Base-by-base conservation (phyloP, 2,329 filamentous ascomycete species). In the Rachicladosporium sp. region DNA sequence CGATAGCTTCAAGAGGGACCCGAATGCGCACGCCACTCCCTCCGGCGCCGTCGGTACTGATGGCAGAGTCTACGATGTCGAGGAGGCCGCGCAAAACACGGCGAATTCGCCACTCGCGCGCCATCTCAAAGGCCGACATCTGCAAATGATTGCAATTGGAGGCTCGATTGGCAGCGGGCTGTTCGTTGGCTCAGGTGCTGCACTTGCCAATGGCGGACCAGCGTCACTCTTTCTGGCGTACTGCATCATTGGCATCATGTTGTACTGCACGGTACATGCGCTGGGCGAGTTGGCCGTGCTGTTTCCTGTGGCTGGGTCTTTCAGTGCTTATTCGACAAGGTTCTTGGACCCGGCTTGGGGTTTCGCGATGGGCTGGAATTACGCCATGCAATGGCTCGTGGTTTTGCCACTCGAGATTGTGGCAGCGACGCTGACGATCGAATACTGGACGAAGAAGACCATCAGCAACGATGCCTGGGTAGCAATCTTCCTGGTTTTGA, bases 101-200 rank as follows among this genome's bases (percentile, higher is more conserved):
- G 82, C 84, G 3, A 72, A 79, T 47, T 80, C 83, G 34, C 77
- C 81, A 6, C 69, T 96, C 37, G 76, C 82, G 37, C 72, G 87
- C 34, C 39, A 36, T 23, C 64, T 93, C 50, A 91, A 93, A 63
- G 78, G 79, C 12, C 73, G 87, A 35, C 89, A 96, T 67, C 58
- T 95, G 57, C 88, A 95, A 66, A 95, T 95, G 89, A 95, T 95
- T 68, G 89, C 89, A 10, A 93, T 95, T 50, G 87, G 87, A 52
- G 87, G 86, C 34, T 89, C 82, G 8, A 93, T 94, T 52, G 56
- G 56, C 36, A 53, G 55, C 32, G 56, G 56, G 43, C 48, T 60
- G 29, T 60, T 60, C 49, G 53, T 60, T 35, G 57, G 56, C 29
- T 53, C 51, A 11, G 57, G 57, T 12, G 44, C 38, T 30, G 52